Base-by-base conservation (phyloP, 768 basidiomycete species). In the Panaeolus papilionaceus region DNA sequence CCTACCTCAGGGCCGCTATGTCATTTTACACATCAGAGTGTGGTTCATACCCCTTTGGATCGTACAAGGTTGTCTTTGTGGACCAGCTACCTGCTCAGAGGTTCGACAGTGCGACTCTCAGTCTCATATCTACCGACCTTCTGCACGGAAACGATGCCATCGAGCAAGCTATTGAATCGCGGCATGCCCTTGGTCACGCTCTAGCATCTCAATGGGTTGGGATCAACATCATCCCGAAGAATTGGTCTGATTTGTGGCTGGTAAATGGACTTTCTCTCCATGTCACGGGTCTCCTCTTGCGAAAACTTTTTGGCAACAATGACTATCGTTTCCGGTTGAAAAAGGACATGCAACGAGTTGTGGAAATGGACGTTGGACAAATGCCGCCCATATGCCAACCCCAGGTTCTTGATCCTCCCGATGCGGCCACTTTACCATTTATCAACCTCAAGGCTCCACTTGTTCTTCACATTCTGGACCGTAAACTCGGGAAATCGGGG, bases 131-230 rank as follows among this genome's bases (percentile, higher is more conserved):
- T 2, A 85, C 87, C 47, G 95, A 98, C 75, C 79, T 98, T 11
- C 83, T 99, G 10, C 91, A 97, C 71, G 91, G 94, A 1, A 91
- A 94, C 44, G 90, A 93, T 72, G 89, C 93, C 16, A 93, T 99
- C 69, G 98, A 99, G 74, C 96, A 96, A 77, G 94, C 94, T 0
- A 85, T 95, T 72, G 95, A 98, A 75, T 92, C 95, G 1, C 85
- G 97, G 14, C 95, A 96, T 66, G 84, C 89, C 38, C 85, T 99
- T 61, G 85, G 90, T 33, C 94, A 98, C 75, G 92, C 94, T 5
- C 85, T 99, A 39, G 96, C 96, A 8, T 94, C 90, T 70, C 98
- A 99, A 78, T 99, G 98, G 98, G 85, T 94, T 65, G 96, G 98
- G 33, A 89, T 99, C 78, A 97, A 98, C 78, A 95, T 99, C 73